Conservation (phyloP, 495 filamentous ascomycete genomes). For the Tuber magnatum region DNA sequence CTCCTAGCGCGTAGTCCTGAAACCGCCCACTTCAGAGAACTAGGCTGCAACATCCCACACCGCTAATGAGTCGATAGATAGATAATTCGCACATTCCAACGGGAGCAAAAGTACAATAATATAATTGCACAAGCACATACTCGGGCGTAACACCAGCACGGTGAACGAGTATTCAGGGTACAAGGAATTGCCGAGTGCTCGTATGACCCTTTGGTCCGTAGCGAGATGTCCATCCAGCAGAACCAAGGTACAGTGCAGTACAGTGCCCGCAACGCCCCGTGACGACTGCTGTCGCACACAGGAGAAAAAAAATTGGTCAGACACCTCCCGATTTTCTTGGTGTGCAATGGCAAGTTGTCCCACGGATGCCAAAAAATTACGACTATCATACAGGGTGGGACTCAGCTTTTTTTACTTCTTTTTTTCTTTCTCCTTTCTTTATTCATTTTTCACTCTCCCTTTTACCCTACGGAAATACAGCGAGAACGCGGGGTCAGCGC, state of each 20-base stretch:
- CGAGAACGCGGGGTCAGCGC: not conserved
- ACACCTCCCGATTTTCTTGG: no score
- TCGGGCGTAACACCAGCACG: not conserved
- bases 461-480: not conserved
- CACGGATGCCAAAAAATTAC: no score
- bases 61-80: not conserved
- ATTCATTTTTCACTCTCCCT: no score
- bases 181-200: not conserved
- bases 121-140: not conserved
- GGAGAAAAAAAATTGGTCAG: no score
- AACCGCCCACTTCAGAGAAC: not conserved
- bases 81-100: not conserved
- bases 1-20: not conserved
- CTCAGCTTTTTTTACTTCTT: not conserved
- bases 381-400: not conserved
- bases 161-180: not conserved
- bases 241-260: no score
- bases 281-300: no score
- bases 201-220: no score
- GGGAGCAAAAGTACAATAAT: no score
- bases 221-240: no score
- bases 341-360: no score
- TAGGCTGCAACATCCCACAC: not conserved
- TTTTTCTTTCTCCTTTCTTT: not conserved
- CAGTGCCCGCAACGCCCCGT: no score